Percentiles rank a stretch among this genome's conserved stretches.
Evolutionary conservation across 441 rosid genomes (phyloP).

Genomic region (Dalechampia spathulata): DNA sequence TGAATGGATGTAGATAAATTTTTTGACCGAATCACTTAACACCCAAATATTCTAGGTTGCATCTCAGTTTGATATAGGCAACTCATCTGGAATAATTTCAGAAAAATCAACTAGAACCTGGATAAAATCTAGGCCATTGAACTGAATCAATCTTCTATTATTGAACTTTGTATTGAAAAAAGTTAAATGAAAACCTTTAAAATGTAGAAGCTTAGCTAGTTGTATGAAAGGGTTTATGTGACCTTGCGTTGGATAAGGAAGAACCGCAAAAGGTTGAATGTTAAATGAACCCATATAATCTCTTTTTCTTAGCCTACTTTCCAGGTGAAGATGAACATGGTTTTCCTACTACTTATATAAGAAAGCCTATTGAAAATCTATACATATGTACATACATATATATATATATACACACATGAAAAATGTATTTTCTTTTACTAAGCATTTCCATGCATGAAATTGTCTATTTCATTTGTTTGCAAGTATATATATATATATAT

Average conservation of each 20-base stretch:
- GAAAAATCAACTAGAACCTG: slow-evolving; percentile 20
- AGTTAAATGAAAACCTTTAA: slow-evolving; percentile 18
- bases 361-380: no score
- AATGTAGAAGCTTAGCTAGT: slow-evolving; percentile 21
- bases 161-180: slow-evolving; percentile 22
- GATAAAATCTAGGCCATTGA: slow-evolving; percentile 15
- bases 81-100: slow-evolving; percentile 24
- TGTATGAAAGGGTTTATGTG: slow-evolving; percentile 21
- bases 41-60: slow-evolving; percentile 17
- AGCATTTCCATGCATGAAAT: no score
- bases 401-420: no score
- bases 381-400: no score
- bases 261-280: no score
- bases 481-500: no score
- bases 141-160: slow-evolving; percentile 14
- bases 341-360: no score
- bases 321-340: no score
- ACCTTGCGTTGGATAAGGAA: slow-evolving; percentile 26
- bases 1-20: slow-evolving; percentile 22
- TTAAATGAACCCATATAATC: no score
- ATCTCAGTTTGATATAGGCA: slow-evolving; percentile 9
- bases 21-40: slow-evolving; percentile 15
- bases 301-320: no score
- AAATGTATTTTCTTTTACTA: no score
- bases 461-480: no score